These are phyloP conservation scores for Dianthus caryophyllus DNA, from an alignment of 148 eudicot species.

Conservation along the genomic window DNA sequence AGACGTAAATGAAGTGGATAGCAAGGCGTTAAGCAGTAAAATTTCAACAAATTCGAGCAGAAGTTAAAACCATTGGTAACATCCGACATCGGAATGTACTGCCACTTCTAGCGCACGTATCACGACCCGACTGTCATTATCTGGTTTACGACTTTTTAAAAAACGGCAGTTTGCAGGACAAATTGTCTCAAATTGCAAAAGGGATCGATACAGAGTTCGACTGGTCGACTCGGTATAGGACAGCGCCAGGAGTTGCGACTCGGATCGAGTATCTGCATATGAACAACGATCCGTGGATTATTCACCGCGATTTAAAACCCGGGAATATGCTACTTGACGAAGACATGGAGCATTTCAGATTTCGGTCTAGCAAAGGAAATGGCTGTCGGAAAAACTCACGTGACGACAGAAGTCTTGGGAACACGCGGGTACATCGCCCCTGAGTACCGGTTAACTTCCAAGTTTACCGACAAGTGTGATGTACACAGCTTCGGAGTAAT, in stretches of 20 bases:
- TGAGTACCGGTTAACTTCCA: constrained; percentile 66
- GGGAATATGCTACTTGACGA: constrained; percentile 78
- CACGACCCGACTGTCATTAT: constrained; percentile 73
- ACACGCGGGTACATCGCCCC: constrained; percentile 89
- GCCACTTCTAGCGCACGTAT: constrained; percentile 83
- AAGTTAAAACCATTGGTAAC: constrained; percentile 71
- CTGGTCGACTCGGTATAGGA: constrained; percentile 54
- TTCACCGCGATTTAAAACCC: constrained; percentile 92
- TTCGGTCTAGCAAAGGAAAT: constrained; percentile 88
- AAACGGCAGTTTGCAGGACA: constrained; percentile 79
- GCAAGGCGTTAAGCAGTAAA: constrained; percentile 54
- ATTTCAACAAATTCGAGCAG: constrained; percentile 72
- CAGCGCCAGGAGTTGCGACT: constrained; percentile 63
- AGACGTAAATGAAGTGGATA: constrained; percentile 64
- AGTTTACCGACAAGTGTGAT: constrained; percentile 88
- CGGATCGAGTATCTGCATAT: constrained; percentile 86
- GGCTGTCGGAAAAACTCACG: constrained; percentile 56
- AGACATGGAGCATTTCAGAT: constrained; percentile 84
- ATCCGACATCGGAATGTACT: constrained; percentile 78
- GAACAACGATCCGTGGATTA: constrained; percentile 50
- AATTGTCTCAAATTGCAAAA: constrained; percentile 27
- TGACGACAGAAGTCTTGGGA: constrained; percentile 61
- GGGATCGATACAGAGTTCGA: constrained; percentile 43
- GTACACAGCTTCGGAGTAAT: constrained; percentile 82
- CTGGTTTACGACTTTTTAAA: constrained; percentile 84